phyloP scores from a whole-genome alignment of 208 protist genomes.

The Willaertia magna region DNA sequence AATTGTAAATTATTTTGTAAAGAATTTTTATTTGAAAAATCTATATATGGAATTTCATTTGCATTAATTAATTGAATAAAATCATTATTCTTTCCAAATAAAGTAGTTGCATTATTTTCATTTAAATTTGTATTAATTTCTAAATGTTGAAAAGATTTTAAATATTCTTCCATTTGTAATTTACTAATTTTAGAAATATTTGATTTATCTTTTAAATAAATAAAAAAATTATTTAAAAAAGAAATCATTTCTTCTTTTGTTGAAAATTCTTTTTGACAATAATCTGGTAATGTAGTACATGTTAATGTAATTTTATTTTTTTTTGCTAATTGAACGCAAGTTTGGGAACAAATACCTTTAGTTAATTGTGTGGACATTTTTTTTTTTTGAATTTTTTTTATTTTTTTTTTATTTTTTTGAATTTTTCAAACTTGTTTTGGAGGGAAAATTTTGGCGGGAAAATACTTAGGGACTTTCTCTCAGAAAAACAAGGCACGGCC shows the following conservation, averaged over 20 bases:
- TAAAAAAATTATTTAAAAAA: neutral
- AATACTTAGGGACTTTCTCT: neutral
- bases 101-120: neutral
- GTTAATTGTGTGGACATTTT: too few species aligned
- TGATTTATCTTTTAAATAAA: neutral
- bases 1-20: too few species aligned
- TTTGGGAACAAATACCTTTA: neutral
- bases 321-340: neutral
- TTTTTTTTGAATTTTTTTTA: neutral
- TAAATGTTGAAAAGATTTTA: neutral
- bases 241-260: neutral
- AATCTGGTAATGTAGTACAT: neutral
- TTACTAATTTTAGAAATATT: too few species aligned
- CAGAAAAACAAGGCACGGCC: too few species aligned
- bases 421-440: too few species aligned
- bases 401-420: neutral
- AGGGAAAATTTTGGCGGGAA: neutral
- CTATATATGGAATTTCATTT: neutral
- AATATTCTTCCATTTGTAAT: neutral
- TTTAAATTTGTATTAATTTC: neutral
- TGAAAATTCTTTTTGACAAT: neutral
- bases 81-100: neutral
- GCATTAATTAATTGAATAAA: neutral
- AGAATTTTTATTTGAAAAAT: too few species aligned
- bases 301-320: neutral